A percentile compares a stretch with the other conserved stretches of the same genome.
phyloP scores from a whole-genome alignment of 176 grass and related monocot species.

The Leersia perrieri region DNA sequence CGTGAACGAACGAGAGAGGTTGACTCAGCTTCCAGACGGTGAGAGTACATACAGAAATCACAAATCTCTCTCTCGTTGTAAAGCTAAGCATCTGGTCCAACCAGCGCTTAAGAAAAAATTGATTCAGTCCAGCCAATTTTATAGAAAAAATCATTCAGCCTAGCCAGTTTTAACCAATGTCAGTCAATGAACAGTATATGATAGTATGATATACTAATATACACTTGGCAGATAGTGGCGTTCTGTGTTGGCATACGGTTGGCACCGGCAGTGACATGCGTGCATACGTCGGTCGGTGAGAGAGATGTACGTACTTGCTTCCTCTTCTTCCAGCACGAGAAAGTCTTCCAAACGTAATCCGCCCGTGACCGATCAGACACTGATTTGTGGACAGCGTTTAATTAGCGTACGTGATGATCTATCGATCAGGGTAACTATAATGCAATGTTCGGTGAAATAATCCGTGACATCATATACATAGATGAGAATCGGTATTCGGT shows the following conservation, averaged over 20 bases:
- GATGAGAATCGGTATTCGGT: neutral
- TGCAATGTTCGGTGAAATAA: neutral
- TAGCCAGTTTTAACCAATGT: too few relatives aligned
- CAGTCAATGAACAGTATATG: too few relatives aligned
- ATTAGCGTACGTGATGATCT: conserved; percentile 10
- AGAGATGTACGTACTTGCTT: neutral
- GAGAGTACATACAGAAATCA: neutral
- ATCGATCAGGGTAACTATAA: neutral
- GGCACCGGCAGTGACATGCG: neutral
- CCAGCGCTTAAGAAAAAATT: too few relatives aligned
- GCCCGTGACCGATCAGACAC: neutral
- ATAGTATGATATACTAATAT: neutral
- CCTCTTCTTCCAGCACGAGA: neutral
- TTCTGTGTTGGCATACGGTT: neutral
- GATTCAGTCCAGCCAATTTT: too few relatives aligned
- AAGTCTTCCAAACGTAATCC: neutral
- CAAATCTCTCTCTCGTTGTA: neutral
- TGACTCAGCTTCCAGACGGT: conserved; percentile 16
- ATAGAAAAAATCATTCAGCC: too few relatives aligned
- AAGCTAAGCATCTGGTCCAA: neutral
- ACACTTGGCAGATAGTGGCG: neutral
- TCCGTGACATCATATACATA: neutral
- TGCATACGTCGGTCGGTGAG: neutral
- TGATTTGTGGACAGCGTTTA: too few relatives aligned
- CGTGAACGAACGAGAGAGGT: conserved; percentile 8